phyloP scores from a whole-genome alignment of 352 stramenopile species.

The Globisporangium spinosum region DNA sequence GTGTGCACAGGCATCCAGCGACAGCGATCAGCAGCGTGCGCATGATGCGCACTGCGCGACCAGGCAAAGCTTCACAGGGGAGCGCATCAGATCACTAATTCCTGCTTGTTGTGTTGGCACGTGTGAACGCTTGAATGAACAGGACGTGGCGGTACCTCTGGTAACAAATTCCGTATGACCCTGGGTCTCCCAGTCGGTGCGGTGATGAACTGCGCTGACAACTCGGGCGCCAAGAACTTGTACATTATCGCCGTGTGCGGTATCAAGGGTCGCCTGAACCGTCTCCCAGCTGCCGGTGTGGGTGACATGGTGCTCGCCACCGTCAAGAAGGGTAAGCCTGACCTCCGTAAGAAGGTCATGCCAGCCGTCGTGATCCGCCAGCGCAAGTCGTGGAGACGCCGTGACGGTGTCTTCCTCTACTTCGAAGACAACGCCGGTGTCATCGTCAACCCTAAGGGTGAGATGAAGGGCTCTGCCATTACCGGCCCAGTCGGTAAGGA shows the following conservation, averaged over 20 bases:
- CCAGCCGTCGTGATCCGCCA: conserved; percentile 98
- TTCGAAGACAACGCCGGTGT: conserved; percentile 99
- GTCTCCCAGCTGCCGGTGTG: conserved; percentile 96
- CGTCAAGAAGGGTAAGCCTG: conserved; percentile 99
- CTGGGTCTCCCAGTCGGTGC: conserved; percentile 98
- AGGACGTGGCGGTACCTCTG: conserved; percentile 95
- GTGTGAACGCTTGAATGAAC: conserved; percentile 1
- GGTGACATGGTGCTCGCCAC: conserved; percentile 99
- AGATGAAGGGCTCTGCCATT: conserved; percentile 99
- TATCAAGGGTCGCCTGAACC: conserved; percentile 98
- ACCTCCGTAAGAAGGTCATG: conserved; percentile 99
- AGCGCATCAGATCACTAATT: background rate
- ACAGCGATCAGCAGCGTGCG: background rate
- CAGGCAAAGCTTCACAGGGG: background rate
- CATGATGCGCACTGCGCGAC: background rate
- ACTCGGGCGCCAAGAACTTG: conserved; percentile 99
- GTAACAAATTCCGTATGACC: conserved; percentile 99
- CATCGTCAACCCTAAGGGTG: conserved; percentile 99
- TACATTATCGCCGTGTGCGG: conserved; percentile 99
- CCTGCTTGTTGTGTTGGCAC: background rate
- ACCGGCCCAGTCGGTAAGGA: conserved; percentile 99
- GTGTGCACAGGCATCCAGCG: background rate
- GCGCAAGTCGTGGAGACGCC: conserved; percentile 98
- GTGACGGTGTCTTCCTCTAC: conserved; percentile 99
- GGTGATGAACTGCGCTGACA: conserved; percentile 99